Conservation (phyloP, 2,329 filamentous ascomycete species). For the Ramularia collo-cygni region DNA sequence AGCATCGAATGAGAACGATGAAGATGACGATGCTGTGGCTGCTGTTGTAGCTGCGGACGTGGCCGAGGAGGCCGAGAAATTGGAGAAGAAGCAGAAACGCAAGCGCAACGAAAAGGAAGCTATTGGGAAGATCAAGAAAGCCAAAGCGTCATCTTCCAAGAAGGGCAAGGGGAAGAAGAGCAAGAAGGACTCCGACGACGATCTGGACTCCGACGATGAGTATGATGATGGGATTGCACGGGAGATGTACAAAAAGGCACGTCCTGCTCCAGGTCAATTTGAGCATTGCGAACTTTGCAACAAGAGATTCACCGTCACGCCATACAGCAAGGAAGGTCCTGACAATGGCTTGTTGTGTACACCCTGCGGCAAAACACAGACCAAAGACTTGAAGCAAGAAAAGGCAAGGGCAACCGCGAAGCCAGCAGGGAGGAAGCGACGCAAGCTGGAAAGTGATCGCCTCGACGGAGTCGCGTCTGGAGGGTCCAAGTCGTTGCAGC, state of each 20-base stretch:
- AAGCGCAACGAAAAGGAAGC: slow-evolving; percentile 50
- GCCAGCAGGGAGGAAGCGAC: slow-evolving; percentile 53
- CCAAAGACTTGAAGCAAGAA: slow-evolving; percentile 57
- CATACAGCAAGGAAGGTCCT: slow-evolving; percentile 75
- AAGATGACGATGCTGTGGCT: slow-evolving; percentile 26
- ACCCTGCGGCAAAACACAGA: slow-evolving; percentile 69
- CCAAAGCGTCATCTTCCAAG: slow-evolving; percentile 39
- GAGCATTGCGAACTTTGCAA: slow-evolving; percentile 80
- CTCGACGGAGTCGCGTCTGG: slow-evolving; percentile 64
- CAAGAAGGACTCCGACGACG: slow-evolving; percentile 36
- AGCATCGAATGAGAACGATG: slow-evolving; percentile 25
- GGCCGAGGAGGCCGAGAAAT: slow-evolving; percentile 27
- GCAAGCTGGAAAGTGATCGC: slow-evolving; percentile 75
- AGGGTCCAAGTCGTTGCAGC: slow-evolving; percentile 63
- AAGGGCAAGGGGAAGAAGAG: slow-evolving; percentile 41
- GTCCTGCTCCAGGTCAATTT: slow-evolving; percentile 71
- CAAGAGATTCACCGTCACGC: slow-evolving; percentile 87
- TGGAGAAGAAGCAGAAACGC: slow-evolving; percentile 46
- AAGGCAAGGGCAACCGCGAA: slow-evolving; percentile 54
- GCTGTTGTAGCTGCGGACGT: slow-evolving; percentile 37
- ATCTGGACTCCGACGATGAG: slow-evolving; percentile 39
- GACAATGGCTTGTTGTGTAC: slow-evolving; percentile 80
- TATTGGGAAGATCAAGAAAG: slow-evolving; percentile 34
- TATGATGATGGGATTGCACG: slow-evolving; percentile 42
- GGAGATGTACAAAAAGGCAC: slow-evolving; percentile 50